phyloP scores from a whole-genome alignment of 495 filamentous ascomycete genomes.

The Lasiosphaeria miniovina region DNA sequence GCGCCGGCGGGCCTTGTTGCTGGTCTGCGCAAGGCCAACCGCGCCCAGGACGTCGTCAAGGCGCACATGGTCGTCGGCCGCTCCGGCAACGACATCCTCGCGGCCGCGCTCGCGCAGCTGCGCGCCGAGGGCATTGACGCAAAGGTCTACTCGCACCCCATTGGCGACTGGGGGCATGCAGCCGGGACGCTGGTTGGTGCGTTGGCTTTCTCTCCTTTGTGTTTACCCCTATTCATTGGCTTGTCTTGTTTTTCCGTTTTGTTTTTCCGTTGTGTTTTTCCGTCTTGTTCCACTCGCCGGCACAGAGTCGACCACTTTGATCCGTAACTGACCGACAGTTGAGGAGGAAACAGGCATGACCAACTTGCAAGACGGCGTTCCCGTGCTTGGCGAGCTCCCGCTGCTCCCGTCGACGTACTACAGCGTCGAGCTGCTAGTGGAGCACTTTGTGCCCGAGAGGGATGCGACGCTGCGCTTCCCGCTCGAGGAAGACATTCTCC shows the following conservation, averaged over 20 bases:
- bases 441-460: slow-evolving; percentile 43
- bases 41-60: slow-evolving; percentile 44
- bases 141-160: slow-evolving; percentile 47
- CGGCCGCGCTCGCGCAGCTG: slow-evolving; percentile 34
- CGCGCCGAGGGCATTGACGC: slow-evolving; percentile 40
- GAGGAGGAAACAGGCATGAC: slow-evolving; percentile 38
- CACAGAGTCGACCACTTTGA: no score
- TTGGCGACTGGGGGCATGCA: slow-evolving; percentile 50
- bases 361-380: slow-evolving; percentile 43
- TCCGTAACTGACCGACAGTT: no score
- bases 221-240: not conserved
- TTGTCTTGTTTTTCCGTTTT: not conserved
- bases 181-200: slow-evolving; percentile 45
- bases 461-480: slow-evolving; percentile 41
- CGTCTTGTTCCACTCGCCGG: no score
- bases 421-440: slow-evolving; percentile 46
- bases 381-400: slow-evolving; percentile 40
- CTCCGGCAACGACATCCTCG: slow-evolving; percentile 43
- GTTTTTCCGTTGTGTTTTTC: not conserved
- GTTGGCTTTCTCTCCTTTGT: slow-evolving; percentile 3
- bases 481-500: slow-evolving; percentile 40
- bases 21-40: slow-evolving; percentile 42
- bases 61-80: slow-evolving; percentile 39
- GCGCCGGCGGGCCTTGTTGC: slow-evolving; percentile 37
- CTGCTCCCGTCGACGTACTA: slow-evolving; percentile 43